Base-by-base conservation (phyloP, 2,329 filamentous ascomycete species). In the Didymella lethalis region DNA sequence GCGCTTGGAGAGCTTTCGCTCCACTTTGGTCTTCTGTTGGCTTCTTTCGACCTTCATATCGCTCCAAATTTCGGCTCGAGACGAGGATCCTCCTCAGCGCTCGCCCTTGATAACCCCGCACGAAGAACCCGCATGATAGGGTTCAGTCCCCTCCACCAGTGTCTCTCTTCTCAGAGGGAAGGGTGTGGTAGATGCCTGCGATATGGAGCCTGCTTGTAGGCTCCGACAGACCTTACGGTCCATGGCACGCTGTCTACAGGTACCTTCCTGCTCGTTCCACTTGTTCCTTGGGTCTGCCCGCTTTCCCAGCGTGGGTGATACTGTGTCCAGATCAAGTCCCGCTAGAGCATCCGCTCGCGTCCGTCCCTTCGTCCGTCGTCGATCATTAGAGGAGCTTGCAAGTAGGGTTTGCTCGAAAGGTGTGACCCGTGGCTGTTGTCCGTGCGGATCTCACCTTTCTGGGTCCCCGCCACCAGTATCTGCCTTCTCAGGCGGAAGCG, bases 101-200 rank as follows among this genome's bases (percentile, higher is more conserved):
- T 61, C 59, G 55, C 52, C 55, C 59, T 43, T 62, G 64, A 65
- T 63, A 25, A 44, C 28, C 25, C 41, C 23, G 25, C 41, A 44
- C 41, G 41, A 44, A 44, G 41, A 68, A 58, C 65, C 62, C 64
- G 62, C 61, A 54, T 52, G 64, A 61, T 45, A 69, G 68, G 66
- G 66, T 32, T 50, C 36, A 32, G 45, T 48, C 63, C 64, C 66
- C 65, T 57, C 61, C 65, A 68, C 62, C 63, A 62, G 63, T 70
- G 48, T 61, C 61, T 40, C 58, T 62, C 56, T 68, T 69, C n/a
- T 67, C 46, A 67, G 62, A 62, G 65, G 41, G 62, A 55, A 55
- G 63, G 32, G 64, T 38, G 65, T 69, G 68, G 62, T 62, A 70
- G 68, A 69, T 60, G 68, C 66, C 68, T 70, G 48, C 61, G 68